Base-by-base conservation (phyloP, 768 basidiomycete species). In the Lactarius hatsudake region DNA sequence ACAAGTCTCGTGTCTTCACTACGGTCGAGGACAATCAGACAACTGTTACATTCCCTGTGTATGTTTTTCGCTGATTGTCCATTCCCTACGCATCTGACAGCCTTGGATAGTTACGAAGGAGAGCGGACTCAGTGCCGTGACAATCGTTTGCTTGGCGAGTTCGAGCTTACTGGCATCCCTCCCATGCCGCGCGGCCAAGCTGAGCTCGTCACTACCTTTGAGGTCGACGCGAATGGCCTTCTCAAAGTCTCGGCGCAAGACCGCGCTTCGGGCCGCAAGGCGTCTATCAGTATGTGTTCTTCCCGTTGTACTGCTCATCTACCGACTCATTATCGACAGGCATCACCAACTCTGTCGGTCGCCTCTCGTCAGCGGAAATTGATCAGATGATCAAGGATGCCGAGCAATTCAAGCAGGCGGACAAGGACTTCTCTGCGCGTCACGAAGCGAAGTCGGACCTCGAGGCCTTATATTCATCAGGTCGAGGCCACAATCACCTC, bases 1-100 rank as follows among this genome's bases (percentile, higher is more conserved):
- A 96, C 88, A 99, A 98, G 83, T 96, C 94, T 45, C 86, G 97
- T 76, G 93, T 92, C 60, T 99, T 99, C 86, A 99, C 97, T 73
- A 99, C 97, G 63, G 97, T 99, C 71, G 97, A 99, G 87, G 97
- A 99, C 85, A 99, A 98, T 86, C 97, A 98, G 82, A 99, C 97
- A 69, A 96, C 93, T 69, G 97, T 99, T 82, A 98, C 96, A 71
- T 99, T 98, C 94, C 97, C 97, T 74, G 97, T 99, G 87, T 90
- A 81, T 75, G 87, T 76, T 40, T 48, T 70, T 42, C 20, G 60
- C 57, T 13, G 28, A 18, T 32, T 23, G 23, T 6, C 40, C 30
- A 6, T 20, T 54, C 18, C 59, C 43, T 38, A 63, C 7, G 65
- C 71, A 28, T 74, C 69, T 57, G 57, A 62, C 38, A 43, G 62